These are phyloP conservation scores for Allium fistulosum DNA, from an alignment of 106 monocot species.

Conservation along the genomic window DNA sequence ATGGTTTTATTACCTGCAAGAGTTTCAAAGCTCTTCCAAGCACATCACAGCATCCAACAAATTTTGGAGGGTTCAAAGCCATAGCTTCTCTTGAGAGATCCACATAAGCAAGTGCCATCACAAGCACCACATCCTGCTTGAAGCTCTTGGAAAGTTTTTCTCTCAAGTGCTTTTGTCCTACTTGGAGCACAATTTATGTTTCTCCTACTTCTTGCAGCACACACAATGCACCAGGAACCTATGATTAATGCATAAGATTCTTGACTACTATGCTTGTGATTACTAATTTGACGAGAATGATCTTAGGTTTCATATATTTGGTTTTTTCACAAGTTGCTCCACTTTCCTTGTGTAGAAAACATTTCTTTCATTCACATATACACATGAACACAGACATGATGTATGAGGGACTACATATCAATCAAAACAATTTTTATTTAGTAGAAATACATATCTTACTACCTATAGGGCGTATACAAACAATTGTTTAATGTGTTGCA, in stretches of 20 bases:
- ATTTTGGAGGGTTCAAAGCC: constrained; percentile 60
- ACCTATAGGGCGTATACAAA: too few species aligned
- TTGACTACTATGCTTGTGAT: too few species aligned
- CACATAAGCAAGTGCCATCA: constrained; percentile 82
- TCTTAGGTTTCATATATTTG: background rate
- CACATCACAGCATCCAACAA: constrained; percentile 65
- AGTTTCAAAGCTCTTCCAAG: constrained; percentile 91
- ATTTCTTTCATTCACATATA: too few species aligned
- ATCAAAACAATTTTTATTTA: too few species aligned
- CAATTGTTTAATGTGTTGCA: too few species aligned
- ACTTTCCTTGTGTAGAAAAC: too few species aligned
- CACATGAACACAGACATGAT: too few species aligned
- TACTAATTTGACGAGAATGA: background rate
- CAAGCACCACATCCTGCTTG: constrained; percentile 88
- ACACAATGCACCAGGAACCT: constrained; percentile 88
- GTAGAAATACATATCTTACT: too few species aligned
- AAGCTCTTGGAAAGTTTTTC: constrained; percentile 72
- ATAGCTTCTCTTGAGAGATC: constrained; percentile 85
- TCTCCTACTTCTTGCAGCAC: constrained; percentile 84
- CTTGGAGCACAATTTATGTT: constrained; percentile 49
- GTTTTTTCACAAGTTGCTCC: background rate
- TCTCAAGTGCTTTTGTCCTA: constrained; percentile 39
- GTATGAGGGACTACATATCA: too few species aligned
- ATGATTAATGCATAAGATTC: background rate
- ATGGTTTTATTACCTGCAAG: constrained; percentile 55